Evolutionary conservation across 768 basidiomycete genomes (phyloP).

Genomic region (Naganishia friedmannii): DNA sequence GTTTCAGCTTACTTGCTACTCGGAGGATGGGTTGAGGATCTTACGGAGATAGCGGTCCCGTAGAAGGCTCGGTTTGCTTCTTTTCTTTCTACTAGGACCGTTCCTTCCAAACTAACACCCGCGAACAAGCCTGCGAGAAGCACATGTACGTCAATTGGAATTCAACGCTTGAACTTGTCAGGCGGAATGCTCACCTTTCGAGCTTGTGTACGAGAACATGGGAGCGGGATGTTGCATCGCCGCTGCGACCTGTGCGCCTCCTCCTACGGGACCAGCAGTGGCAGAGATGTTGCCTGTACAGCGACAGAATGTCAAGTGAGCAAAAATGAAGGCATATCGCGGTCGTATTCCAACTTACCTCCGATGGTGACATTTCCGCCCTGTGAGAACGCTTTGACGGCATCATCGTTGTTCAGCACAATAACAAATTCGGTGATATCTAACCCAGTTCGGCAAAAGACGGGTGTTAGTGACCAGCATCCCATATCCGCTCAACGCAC

Average conservation of each 20-base stretch:
- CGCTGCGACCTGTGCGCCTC: constrained; percentile 83
- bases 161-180: too few species aligned
- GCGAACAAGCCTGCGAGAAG: constrained; percentile 77
- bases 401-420: constrained; percentile 93
- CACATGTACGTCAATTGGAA: too few species aligned
- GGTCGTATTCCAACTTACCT: constrained; percentile 55
- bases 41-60: constrained; percentile 71
- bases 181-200: constrained; percentile 70
- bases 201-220: constrained; percentile 96
- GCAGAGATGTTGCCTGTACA: constrained; percentile 54
- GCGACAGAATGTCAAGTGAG: background rate
- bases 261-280: constrained; percentile 91
- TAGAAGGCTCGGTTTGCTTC: constrained; percentile 93
- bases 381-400: constrained; percentile 88
- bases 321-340: background rate
- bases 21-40: background rate
- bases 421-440: constrained; percentile 75
- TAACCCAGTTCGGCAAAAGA: constrained; percentile 9
- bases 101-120: constrained; percentile 90
- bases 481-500: constrained; percentile 45
- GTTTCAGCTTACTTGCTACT: background rate
- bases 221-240: constrained; percentile 76
- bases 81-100: constrained; percentile 87
- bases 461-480: background rate
- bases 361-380: constrained; percentile 97